These are phyloP conservation scores for Cyberlindnera maclurae DNA, from an alignment of 805 yeast species.

Conservation along the genomic window DNA sequence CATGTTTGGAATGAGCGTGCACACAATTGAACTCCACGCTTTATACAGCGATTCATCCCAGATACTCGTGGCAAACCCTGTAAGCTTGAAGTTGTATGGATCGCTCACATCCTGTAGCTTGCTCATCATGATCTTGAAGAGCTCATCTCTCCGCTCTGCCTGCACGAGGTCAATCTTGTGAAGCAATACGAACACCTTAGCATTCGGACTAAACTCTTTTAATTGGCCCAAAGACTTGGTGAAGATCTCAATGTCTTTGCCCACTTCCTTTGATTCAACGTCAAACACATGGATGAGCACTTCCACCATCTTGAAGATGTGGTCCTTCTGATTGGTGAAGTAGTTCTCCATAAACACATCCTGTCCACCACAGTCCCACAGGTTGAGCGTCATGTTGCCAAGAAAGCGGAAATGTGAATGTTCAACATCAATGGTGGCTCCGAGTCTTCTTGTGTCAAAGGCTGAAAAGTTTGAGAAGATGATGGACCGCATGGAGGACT, in stretches of 20 bases:
- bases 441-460: slow-evolving; percentile 88
- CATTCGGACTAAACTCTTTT: slow-evolving; percentile 79
- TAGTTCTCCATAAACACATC: slow-evolving; percentile 95
- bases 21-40: slow-evolving; percentile 96
- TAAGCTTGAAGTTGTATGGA: slow-evolving; percentile 59
- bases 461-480: slow-evolving; percentile 95
- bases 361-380: slow-evolving; percentile 99
- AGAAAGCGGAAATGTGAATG: slow-evolving; percentile 89
- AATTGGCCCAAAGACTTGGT: slow-evolving; percentile 75
- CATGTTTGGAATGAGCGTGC: slow-evolving; percentile 92
- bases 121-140: slow-evolving; percentile 78
- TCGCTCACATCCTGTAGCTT: slow-evolving; percentile 69
- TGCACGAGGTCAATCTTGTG: slow-evolving; percentile 97
- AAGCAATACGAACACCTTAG: slow-evolving; percentile 82
- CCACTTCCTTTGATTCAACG: slow-evolving; percentile 85
- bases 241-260: slow-evolving; percentile 90
- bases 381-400: slow-evolving; percentile 89
- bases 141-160: slow-evolving; percentile 73
- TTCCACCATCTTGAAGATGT: slow-evolving; percentile 91
- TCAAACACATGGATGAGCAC: slow-evolving; percentile 95
- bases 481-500: slow-evolving; percentile 94
- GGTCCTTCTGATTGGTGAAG: slow-evolving; percentile 80
- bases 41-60: slow-evolving; percentile 42
- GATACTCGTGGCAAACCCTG: slow-evolving; percentile 77
- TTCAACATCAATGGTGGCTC: slow-evolving; percentile 98